Base-by-base conservation (phyloP, 2,329 filamentous ascomycete species). In the Cordyceps javanica region DNA sequence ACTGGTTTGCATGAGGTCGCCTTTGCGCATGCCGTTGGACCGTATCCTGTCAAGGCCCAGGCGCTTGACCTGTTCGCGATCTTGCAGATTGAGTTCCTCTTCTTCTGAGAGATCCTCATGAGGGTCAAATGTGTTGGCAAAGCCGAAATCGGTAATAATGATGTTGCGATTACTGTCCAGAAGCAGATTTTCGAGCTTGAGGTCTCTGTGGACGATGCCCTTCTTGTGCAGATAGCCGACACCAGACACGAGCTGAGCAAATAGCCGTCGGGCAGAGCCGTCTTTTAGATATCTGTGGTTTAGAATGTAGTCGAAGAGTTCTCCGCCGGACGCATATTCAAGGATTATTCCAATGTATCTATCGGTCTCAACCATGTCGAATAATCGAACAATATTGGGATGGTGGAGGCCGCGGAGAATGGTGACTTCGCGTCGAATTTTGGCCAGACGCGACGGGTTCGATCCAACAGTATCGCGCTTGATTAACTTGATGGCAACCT, bases 71-170 rank as follows among this genome's bases (percentile, higher is more conserved):
- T 87, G 94, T 19, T 97, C 92, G 63, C 90, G 89, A 68, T 96
- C 93, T 26, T 84, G 82, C 23, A 99, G 77, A 62, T 91, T 90
- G 66, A 91, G 83, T 72, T 97, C 94, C 63, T 97, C 89, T 59
- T 97, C 92, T 60, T 96, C 91, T 5, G 83, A 85, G 39, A 99
- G 80, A 70, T 97, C 91, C 68, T 99, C 94, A 36, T 79, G 76
- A 0, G 94, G 85, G 68, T 97, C 89, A 69, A 99, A 99, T 0
- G 92, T 97, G 73, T 99, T 99, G 64, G 94, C 94, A 70, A 99
- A 99, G 19, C 94, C 94, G 73, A 99, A 99, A 74, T 99, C 94
- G 16, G 94, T 99, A 69, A 99, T 99, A 75, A 99, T 99, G 68
- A 99, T 97, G 77, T 99, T 99, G 62, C 91, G 88, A 70, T 99